A percentile compares a stretch with the other conserved stretches of the same genome.
These are phyloP conservation scores for Alternaria sp. DNA, from an alignment of 2,329 filamentous ascomycete genomes.

Conservation along the genomic window DNA sequence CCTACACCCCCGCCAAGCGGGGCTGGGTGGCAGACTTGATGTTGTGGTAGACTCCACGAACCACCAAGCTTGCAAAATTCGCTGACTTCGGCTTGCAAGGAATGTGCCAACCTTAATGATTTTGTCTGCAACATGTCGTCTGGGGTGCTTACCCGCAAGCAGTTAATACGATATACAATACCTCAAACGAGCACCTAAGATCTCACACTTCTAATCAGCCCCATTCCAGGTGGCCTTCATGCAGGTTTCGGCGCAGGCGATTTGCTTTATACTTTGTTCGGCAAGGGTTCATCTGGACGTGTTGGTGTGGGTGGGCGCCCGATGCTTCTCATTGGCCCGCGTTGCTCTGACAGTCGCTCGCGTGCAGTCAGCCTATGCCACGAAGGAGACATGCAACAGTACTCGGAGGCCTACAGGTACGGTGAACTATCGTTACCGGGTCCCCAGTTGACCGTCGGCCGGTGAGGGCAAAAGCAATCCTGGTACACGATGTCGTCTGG, in stretches of 20 bases:
- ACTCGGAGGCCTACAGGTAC: neutral
- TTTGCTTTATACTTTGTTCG: neutral
- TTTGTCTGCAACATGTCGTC: no score
- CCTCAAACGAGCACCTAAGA: neutral
- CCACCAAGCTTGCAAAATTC: neutral
- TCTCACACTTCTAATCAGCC: neutral
- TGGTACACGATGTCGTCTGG: neutral
- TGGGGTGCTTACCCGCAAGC: no score
- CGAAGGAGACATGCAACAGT: neutral
- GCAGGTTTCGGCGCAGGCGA: neutral
- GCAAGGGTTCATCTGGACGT: neutral
- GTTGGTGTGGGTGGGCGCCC: neutral
- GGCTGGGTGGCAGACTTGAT: neutral
- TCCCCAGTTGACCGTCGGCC: slow-evolving; percentile 2
- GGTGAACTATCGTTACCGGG: neutral
- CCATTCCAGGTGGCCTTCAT: neutral
- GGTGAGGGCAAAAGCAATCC: neutral
- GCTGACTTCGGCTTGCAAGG: neutral
- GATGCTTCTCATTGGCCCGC: neutral
- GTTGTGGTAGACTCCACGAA: neutral
- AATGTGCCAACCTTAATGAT: neutral
- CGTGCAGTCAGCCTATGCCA: neutral
- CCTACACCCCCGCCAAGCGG: neutral
- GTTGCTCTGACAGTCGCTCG: neutral
- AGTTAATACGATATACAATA: no score